These are phyloP conservation scores for Arachis hypogaea DNA, from an alignment of 306 rosid species.

Conservation along the genomic window DNA sequence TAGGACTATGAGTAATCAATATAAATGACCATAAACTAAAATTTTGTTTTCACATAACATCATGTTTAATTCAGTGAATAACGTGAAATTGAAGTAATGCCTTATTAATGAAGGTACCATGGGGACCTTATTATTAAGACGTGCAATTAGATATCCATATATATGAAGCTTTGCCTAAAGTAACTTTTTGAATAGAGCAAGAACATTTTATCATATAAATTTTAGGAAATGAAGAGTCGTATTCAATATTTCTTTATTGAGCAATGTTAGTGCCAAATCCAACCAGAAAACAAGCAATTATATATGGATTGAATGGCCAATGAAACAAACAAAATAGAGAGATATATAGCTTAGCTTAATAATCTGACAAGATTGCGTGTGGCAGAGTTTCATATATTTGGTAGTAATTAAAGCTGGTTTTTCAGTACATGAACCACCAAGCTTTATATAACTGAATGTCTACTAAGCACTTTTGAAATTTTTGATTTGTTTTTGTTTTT, in stretches of 20 bases:
- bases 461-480: conserved; percentile 14
- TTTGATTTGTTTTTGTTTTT: not conserved
- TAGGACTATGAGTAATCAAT: no score
- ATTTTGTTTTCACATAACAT: not conserved
- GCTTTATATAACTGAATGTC: conserved; percentile 24
- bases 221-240: conserved; percentile 21
- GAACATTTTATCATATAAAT: conserved; percentile 13
- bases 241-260: conserved; percentile 14
- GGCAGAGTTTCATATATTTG: conserved; percentile 9
- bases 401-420: not conserved
- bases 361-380: conserved; percentile 29
- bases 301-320: not conserved
- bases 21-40: not conserved
- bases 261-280: conserved; percentile 16
- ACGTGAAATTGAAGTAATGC: not conserved
- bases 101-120: conserved; percentile 37
- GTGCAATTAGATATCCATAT: not conserved
- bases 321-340: not conserved
- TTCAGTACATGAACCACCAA: conserved; percentile 9
- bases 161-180: conserved; percentile 37
- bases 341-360: not conserved
- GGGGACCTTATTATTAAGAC: not conserved
- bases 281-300: conserved; percentile 4
- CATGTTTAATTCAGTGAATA: conserved; percentile 1
- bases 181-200: conserved; percentile 33